Evolutionary conservation across 768 basidiomycete species (phyloP).

Genomic region (Melanogaster broomeanus): DNA sequence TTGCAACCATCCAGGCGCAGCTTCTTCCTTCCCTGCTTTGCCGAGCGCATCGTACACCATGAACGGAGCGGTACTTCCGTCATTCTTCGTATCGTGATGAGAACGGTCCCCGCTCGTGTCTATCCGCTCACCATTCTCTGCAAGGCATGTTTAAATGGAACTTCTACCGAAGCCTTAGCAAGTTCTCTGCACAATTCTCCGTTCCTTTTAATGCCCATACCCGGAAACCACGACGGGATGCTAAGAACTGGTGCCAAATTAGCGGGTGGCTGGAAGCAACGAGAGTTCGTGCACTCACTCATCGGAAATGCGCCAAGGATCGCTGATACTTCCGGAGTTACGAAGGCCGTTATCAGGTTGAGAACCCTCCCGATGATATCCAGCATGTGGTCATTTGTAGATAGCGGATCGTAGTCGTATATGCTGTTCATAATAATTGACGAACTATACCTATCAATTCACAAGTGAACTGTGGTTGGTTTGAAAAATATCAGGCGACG

Average conservation of each 20-base stretch:
- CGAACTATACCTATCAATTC: conserved; percentile 12
- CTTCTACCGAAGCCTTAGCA: conserved; percentile 15
- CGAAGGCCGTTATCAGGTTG: neutral
- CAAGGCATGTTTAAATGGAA: conserved; percentile 30
- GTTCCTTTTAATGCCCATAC: conserved; percentile 16
- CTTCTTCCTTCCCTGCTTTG: neutral
- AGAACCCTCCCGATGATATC: conserved; percentile 9
- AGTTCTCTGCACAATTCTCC: conserved; percentile 4
- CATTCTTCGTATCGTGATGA: neutral
- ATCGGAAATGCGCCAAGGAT: conserved; percentile 15
- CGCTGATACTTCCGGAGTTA: conserved; percentile 10
- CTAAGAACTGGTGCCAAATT: conserved; percentile 9
- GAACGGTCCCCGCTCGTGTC: neutral
- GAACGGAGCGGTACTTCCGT: conserved; percentile 10
- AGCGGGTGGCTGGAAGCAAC: neutral
- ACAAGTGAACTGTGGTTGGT: conserved; percentile 18
- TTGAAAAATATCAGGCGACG: neutral
- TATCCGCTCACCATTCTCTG: conserved; percentile 22
- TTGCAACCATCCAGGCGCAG: neutral
- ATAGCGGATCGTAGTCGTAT: conserved; percentile 20
- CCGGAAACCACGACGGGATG: conserved; percentile 21
- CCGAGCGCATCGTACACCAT: conserved; percentile 19
- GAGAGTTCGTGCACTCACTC: neutral
- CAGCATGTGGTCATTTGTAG: conserved; percentile 10
- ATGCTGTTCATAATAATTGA: conserved; percentile 27